These are phyloP conservation scores for Penicillium sp. DNA, from an alignment of 2,329 filamentous ascomycete genomes.

Conservation along the genomic window DNA sequence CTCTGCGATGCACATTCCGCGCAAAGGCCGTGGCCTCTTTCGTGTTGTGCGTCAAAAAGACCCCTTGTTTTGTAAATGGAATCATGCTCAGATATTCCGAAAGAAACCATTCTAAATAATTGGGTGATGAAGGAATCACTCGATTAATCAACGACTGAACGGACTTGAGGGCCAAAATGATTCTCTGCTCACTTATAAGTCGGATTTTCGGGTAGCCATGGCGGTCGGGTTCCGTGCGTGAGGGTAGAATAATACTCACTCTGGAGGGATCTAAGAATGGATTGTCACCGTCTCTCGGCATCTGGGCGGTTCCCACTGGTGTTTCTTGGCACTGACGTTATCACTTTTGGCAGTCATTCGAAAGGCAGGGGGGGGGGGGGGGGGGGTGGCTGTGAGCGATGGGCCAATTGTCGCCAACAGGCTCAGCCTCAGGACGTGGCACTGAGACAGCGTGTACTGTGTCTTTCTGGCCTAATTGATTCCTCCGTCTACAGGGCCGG, in stretches of 20 bases:
- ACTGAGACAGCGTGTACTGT: background rate
- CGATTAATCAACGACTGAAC: background rate
- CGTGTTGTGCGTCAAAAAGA: background rate
- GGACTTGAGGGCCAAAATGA: background rate
- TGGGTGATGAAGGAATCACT: background rate
- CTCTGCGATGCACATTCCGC: background rate
- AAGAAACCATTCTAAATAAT: constrained; percentile 5
- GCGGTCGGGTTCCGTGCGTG: background rate
- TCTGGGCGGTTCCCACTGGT: constrained; percentile 12
- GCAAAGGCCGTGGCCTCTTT: background rate
- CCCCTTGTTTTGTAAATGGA: constrained; percentile 1
- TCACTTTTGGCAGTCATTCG: constrained; percentile 1
- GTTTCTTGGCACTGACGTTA: constrained; percentile 14
- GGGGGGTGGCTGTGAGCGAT: background rate
- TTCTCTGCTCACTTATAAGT: constrained; percentile 9
- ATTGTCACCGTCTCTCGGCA: constrained; percentile 11
- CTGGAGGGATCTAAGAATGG: constrained; percentile 10
- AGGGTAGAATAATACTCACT: background rate
- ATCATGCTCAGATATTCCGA: constrained; percentile 3
- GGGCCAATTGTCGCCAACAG: background rate
- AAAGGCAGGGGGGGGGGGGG: background rate
- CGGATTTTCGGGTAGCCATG: constrained; percentile 1
- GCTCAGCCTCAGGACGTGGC: background rate
- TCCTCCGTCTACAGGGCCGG: background rate
- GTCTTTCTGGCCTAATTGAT: background rate